Conservation (phyloP, 129 eudicot species). For the Flaveria ramosissima region DNA sequence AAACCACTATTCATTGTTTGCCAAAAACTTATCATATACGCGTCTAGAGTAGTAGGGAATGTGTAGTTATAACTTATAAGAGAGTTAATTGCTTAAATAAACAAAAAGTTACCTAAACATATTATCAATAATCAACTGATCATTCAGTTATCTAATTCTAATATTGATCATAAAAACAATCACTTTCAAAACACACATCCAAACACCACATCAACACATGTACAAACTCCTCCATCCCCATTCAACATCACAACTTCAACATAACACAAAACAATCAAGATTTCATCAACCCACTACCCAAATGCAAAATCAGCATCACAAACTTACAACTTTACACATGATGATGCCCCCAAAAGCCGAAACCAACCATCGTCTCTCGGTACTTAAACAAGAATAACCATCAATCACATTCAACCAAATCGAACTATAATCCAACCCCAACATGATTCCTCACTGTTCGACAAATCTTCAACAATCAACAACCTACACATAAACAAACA, state of each 20-base stretch:
- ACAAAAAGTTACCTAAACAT: neutral
- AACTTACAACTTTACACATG: constrained; percentile 74
- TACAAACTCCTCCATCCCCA: neutral
- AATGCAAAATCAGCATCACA: constrained; percentile 11
- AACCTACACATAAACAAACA: constrained; percentile 32
- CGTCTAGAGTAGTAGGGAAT: neutral
- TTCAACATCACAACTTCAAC: constrained; percentile 2
- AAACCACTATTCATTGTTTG: neutral
- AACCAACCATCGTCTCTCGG: constrained; percentile 48
- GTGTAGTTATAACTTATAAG: no score
- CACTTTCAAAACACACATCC: neutral
- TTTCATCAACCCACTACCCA: neutral
- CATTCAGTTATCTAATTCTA: neutral
- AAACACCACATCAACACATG: constrained; percentile 1
- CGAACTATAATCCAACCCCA: constrained; percentile 30
- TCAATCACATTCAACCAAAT: constrained; percentile 26
- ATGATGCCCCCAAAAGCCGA: constrained; percentile 60
- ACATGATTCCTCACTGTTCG: constrained; percentile 22
- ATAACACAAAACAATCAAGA: neutral
- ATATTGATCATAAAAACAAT: neutral
- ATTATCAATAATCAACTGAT: constrained; percentile 3
- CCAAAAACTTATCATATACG: neutral
- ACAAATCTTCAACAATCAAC: constrained; percentile 2
- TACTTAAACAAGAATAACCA: constrained; percentile 37
- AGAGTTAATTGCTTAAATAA: no score